Conservation (phyloP, 2,329 filamentous ascomycete species). For the Trichophyton verrucosum region DNA sequence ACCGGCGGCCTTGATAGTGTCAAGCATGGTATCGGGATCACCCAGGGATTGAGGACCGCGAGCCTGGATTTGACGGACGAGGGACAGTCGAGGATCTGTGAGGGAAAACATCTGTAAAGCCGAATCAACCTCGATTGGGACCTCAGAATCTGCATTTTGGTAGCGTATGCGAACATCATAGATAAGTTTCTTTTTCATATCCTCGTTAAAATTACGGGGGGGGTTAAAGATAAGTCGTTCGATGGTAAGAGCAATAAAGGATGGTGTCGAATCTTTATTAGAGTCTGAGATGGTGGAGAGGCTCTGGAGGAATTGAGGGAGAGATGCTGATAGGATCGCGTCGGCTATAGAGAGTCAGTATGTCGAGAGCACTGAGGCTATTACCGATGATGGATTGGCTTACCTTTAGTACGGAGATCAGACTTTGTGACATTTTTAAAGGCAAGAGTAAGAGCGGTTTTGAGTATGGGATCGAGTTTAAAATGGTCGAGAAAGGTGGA, state of each 20-base stretch:
- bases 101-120: conserved; percentile 36
- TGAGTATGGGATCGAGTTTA: conserved; percentile 76
- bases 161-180: conserved; percentile 59
- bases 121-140: conserved; percentile 32
- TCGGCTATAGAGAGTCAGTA: conserved; percentile 50
- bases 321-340: conserved; percentile 73
- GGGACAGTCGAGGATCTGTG: conserved; percentile 30
- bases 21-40: conserved; percentile 57
- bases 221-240: conserved; percentile 80
- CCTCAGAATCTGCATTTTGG: conserved; percentile 38
- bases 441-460: conserved; percentile 74
- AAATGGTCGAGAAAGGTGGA: conserved; percentile 93
- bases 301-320: conserved; percentile 62
- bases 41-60: conserved; percentile 63
- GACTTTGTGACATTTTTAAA: conserved; percentile 71
- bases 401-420: conserved; percentile 84
- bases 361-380: neutral
- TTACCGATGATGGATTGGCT: neutral
- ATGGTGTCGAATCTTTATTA: conserved; percentile 52
- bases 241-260: conserved; percentile 66
- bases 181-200: conserved; percentile 52
- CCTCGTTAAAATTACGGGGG: conserved; percentile 71
- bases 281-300: conserved; percentile 54
- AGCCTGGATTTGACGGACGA: conserved; percentile 55
- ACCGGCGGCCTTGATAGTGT: conserved; percentile 45